Conservation (phyloP, 495 filamentous ascomycete genomes). For the Paragyromitra xinjiangensis region DNA sequence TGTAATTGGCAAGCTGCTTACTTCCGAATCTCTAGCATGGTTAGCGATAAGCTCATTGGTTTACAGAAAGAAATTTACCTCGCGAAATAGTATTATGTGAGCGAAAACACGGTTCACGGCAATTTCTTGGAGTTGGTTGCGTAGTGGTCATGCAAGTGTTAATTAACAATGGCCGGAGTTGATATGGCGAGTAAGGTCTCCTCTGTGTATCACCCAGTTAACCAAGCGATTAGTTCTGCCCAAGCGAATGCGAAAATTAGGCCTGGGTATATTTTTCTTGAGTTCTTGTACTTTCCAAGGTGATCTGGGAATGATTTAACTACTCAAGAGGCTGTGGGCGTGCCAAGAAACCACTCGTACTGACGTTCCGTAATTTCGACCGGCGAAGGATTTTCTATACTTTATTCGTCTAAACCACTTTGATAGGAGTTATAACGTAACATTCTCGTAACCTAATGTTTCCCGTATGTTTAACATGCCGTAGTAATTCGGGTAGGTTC, state of each 20-base stretch:
- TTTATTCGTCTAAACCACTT: background rate
- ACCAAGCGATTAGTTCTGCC: conserved; percentile 3
- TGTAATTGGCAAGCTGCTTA: conserved; percentile 6
- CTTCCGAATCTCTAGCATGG: background rate
- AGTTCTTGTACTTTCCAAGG: background rate
- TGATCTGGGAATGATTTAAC: background rate
- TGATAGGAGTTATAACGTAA: conserved; percentile 3
- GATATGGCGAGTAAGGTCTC: conserved; percentile 2
- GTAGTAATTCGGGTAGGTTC: background rate
- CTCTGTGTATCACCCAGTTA: background rate
- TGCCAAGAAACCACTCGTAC: conserved; percentile 19
- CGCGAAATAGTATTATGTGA: background rate
- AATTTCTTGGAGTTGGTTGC: background rate
- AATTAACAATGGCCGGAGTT: conserved; percentile 5
- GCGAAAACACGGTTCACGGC: background rate
- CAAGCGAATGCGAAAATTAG: background rate
- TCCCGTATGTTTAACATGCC: background rate
- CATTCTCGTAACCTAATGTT: background rate
- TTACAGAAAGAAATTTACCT: conserved; percentile 13
- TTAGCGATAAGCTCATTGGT: conserved; percentile 5
- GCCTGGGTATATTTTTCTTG: background rate
- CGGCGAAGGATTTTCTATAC: conserved; percentile 8
- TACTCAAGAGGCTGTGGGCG: conserved; percentile 8
- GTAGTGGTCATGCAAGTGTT: background rate
- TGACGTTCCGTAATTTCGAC: conserved; percentile 32